Conservation (phyloP, 192 early-diverging fungal species). For the Haplosporangium gracile region DNA sequence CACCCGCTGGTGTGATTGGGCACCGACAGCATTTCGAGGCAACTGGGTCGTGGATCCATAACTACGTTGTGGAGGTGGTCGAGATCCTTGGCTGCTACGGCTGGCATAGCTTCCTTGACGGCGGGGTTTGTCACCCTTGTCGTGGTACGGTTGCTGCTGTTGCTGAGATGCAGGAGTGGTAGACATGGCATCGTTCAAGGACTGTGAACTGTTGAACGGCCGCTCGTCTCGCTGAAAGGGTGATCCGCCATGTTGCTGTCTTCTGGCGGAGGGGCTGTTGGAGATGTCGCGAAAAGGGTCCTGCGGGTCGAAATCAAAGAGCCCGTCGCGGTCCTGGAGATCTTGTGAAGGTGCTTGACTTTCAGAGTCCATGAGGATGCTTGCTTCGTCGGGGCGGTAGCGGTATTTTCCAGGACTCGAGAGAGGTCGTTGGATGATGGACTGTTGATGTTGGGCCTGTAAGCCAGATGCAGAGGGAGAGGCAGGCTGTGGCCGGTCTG, state of each 20-base stretch:
- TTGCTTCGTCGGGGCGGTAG: neutral
- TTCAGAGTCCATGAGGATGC: neutral
- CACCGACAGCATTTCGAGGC: neutral
- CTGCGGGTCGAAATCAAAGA: constrained; percentile 18
- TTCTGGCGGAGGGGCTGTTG: neutral
- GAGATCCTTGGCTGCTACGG: neutral
- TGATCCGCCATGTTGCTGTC: neutral
- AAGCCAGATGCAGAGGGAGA: neutral
- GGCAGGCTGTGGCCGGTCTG: neutral
- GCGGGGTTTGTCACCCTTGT: neutral
- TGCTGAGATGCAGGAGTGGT: neutral
- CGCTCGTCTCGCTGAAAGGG: neutral
- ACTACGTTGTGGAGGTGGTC: neutral
- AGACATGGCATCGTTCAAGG: constrained; percentile 3
- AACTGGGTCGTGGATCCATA: constrained; percentile 4
- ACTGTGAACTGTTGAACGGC: constrained; percentile 1
- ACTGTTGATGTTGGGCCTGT: neutral
- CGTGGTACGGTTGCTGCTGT: neutral
- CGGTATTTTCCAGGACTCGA: neutral
- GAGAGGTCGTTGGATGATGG: neutral
- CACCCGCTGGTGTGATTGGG: neutral
- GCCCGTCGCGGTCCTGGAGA: constrained; percentile 5
- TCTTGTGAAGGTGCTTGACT: neutral
- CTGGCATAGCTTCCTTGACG: constrained; percentile 9
- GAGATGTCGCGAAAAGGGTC: constrained; percentile 30